Percentiles rank a stretch among this genome's conserved stretches.
Evolutionary conservation across 441 rosid genomes (phyloP).

Genomic region (Eutrema salsugineum): DNA sequence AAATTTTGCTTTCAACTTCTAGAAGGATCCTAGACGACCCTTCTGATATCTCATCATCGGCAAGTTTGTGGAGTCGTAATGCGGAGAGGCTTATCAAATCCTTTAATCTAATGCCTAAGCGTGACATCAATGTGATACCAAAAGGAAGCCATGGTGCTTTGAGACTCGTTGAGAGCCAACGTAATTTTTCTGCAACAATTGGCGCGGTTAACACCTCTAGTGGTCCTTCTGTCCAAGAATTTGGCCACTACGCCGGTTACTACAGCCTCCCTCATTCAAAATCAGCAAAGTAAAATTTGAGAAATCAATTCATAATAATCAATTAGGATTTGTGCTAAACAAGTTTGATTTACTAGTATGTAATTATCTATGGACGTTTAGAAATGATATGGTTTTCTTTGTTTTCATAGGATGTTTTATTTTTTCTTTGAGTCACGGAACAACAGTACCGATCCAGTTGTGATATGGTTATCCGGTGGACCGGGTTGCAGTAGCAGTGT

Average conservation of each 20-base stretch:
- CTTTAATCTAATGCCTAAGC: conserved; percentile 20
- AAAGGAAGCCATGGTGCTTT: conserved; percentile 13
- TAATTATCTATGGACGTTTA: not conserved
- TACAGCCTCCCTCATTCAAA: conserved; percentile 58
- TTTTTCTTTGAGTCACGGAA: conserved; percentile 69
- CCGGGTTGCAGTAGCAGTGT: conserved; percentile 84
- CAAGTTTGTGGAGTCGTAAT: not conserved
- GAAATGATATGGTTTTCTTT: not conserved
- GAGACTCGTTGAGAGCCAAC: conserved; percentile 41
- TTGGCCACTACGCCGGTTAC: conserved; percentile 89
- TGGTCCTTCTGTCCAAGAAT: conserved; percentile 53
- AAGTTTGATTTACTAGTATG: not conserved
- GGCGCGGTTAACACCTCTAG: conserved; percentile 3
- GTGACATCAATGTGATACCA: conserved; percentile 18
- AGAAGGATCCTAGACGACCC: not conserved
- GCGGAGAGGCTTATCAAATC: conserved; percentile 26
- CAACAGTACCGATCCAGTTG: conserved; percentile 62
- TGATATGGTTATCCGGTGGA: conserved; percentile 86
- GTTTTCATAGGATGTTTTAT: conserved; percentile 72
- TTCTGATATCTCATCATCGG: not conserved
- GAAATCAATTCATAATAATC: not conserved
- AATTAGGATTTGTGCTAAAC: too few species aligned
- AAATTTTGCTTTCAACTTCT: not conserved
- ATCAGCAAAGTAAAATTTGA: conserved; percentile 51
- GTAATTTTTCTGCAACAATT: conserved; percentile 29